phyloP scores from a whole-genome alignment of 176 grass and related monocot species.

The Hsuehochloa calcarea region DNA sequence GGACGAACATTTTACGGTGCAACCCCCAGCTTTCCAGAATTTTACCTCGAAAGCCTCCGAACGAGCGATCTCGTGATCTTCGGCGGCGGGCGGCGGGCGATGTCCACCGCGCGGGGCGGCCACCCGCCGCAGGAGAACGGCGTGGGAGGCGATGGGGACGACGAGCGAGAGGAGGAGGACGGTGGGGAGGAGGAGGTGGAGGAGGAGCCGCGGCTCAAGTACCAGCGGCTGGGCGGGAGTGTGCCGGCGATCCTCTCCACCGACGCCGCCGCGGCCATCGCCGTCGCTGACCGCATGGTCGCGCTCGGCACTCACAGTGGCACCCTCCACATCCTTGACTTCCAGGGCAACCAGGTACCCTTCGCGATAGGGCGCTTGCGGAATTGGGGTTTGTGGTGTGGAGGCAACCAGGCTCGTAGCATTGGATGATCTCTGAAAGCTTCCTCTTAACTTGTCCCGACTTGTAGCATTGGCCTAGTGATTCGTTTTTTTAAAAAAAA shows the following conservation, averaged over 20 bases:
- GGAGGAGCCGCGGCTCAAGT: slow-evolving; percentile 94
- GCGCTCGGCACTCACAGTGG: slow-evolving; percentile 90
- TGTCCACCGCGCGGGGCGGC: slow-evolving; percentile 34
- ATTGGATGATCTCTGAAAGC: background rate
- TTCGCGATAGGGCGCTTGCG: background rate
- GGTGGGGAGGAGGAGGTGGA: slow-evolving; percentile 53
- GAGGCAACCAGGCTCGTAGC: background rate
- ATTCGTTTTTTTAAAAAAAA: background rate
- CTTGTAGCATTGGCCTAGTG: background rate
- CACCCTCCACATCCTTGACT: slow-evolving; percentile 93
- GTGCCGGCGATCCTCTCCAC: slow-evolving; percentile 72
- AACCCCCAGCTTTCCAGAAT: background rate
- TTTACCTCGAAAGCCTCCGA: background rate
- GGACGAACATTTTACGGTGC: slow-evolving; percentile 1
- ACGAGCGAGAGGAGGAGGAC: slow-evolving; percentile 47
- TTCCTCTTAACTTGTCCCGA: background rate
- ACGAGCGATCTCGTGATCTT: slow-evolving; percentile 36
- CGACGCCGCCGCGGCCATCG: slow-evolving; percentile 72
- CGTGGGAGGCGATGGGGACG: slow-evolving; percentile 44
- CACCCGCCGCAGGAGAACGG: slow-evolving; percentile 67
- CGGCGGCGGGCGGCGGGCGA: slow-evolving; percentile 26
- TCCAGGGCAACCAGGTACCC: slow-evolving; percentile 94
- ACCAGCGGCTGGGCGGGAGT: slow-evolving; percentile 88
- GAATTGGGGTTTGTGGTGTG: slow-evolving; percentile 21
- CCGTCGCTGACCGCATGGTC: slow-evolving; percentile 90